A percentile compares a stretch with the other conserved stretches of the same genome.
Evolutionary conservation across 352 stramenopile species (phyloP).

Genomic region (Phytophthora parvispora): DNA sequence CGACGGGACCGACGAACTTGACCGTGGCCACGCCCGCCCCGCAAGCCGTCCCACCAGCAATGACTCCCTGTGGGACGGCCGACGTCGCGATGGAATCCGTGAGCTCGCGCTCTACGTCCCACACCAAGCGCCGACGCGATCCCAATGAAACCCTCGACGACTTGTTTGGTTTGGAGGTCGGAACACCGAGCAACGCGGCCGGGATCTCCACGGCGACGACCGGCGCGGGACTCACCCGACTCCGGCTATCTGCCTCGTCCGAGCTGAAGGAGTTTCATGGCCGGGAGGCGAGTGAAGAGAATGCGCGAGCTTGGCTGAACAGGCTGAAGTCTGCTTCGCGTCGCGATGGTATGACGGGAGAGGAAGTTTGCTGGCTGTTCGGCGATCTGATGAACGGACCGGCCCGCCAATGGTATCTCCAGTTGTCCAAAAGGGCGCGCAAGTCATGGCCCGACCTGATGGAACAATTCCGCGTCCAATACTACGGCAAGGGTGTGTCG

Average conservation of each 20-base stretch:
- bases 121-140: too few species aligned
- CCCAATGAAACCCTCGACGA: conserved; percentile 4
- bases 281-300: conserved; percentile 15
- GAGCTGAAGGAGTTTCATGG: conserved; percentile 23
- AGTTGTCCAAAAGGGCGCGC: background rate
- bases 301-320: conserved; percentile 16
- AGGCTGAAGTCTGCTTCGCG: conserved; percentile 2
- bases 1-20: background rate
- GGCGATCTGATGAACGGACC: conserved; percentile 16
- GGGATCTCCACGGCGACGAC: background rate
- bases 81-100: conserved; percentile 12
- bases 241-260: conserved; percentile 12
- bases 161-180: background rate
- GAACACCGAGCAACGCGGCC: too few species aligned
- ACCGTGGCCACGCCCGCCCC: too few species aligned
- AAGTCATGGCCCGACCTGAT: conserved; percentile 13
- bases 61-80: background rate
- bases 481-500: conserved; percentile 23
- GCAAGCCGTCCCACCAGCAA: background rate
- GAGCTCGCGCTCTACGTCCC: background rate
- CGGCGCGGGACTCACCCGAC: background rate
- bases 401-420: conserved; percentile 7
- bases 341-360: conserved; percentile 2
- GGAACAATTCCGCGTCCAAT: conserved; percentile 18
- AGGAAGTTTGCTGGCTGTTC: conserved; percentile 14